A percentile compares a stretch with the other conserved stretches of the same genome.
Evolutionary conservation across 106 monocot genomes (phyloP).

Genomic region (Alisma plantagoaquatica): DNA sequence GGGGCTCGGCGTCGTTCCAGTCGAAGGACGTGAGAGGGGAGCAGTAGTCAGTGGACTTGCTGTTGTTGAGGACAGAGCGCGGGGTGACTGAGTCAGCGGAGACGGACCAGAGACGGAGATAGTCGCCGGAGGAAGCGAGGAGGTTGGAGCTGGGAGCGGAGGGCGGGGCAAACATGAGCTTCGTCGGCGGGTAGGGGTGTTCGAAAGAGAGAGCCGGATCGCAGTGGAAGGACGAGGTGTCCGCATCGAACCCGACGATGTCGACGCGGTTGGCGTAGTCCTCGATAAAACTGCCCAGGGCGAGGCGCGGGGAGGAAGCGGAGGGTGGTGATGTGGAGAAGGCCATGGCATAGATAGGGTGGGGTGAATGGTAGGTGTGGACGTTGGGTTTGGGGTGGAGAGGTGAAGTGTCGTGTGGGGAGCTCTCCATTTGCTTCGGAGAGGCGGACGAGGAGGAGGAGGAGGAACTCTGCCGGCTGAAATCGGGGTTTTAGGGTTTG

Average conservation of each 20-base stretch:
- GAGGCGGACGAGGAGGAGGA: no score
- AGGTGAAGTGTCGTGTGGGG: no score
- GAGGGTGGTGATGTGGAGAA: slow-evolving; percentile 85
- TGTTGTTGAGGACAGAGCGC: background rate
- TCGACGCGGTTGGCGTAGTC: slow-evolving; percentile 64
- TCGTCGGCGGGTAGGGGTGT: slow-evolving; percentile 83
- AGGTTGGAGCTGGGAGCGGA: slow-evolving; percentile 70
- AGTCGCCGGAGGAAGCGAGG: slow-evolving; percentile 85
- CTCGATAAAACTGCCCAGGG: slow-evolving; percentile 75
- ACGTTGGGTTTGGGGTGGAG: no score
- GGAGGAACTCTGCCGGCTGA: no score
- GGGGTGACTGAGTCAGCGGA: background rate
- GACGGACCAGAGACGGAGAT: slow-evolving; percentile 76
- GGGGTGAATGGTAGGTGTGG: slow-evolving; percentile 90
- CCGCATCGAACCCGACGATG: slow-evolving; percentile 87
- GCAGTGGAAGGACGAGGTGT: slow-evolving; percentile 72
- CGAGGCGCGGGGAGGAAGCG: slow-evolving; percentile 77
- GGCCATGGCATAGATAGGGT: slow-evolving; percentile 98
- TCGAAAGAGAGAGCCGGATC: slow-evolving; percentile 74
- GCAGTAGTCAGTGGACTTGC: background rate
- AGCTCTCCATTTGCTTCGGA: no score
- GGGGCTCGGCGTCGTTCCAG: slow-evolving; percentile 5
- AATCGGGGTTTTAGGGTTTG: no score
- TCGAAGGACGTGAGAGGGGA: slow-evolving; percentile 1
- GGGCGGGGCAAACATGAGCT: slow-evolving; percentile 77